Evolutionary conservation across 2,329 filamentous ascomycete species (phyloP).

Genomic region (Penicillium sp.): DNA sequence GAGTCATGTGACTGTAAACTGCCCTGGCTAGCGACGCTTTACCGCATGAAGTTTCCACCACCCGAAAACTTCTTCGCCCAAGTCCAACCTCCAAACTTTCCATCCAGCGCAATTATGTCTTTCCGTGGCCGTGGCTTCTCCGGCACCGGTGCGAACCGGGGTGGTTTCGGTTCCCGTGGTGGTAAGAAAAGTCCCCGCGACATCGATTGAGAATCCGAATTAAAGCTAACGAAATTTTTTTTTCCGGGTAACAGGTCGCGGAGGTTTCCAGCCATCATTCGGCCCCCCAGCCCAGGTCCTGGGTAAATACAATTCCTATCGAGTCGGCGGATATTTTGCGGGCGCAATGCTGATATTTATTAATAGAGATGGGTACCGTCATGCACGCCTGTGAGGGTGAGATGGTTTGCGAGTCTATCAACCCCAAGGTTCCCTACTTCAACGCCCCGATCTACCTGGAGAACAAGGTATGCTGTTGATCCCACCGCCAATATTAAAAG

Average conservation of each 20-base stretch:
- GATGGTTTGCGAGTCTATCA: conserved; percentile 94
- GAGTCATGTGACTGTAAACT: conserved; percentile 35
- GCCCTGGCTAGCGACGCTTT: conserved; percentile 41
- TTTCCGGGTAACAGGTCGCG: conserved; percentile 52
- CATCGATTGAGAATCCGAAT: conserved; percentile 2
- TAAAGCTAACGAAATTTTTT: conserved; percentile 38
- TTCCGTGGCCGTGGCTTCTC: conserved; percentile 59
- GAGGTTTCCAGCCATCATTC: conserved; percentile 62
- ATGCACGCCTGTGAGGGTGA: conserved; percentile 95
- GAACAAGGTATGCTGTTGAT: conserved; percentile 70
- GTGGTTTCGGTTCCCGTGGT: conserved; percentile 46
- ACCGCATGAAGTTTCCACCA: conserved; percentile 48
- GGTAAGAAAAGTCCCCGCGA: conserved; percentile 31
- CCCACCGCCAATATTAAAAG: neutral
- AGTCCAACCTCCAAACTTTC: conserved; percentile 22
- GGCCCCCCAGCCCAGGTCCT: conserved; percentile 64
- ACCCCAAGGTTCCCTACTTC: conserved; percentile 97
- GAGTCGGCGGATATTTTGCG: neutral
- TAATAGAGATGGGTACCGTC: conserved; percentile 84
- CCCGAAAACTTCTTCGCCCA: conserved; percentile 42
- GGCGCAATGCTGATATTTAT: conserved; percentile 30
- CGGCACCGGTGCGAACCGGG: conserved; percentile 55
- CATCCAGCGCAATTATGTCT: conserved; percentile 54
- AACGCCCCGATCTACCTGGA: conserved; percentile 98
- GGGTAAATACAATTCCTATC: conserved; percentile 41